A percentile compares a stretch with the other conserved stretches of the same genome.
Conservation (phyloP, 306 rosid species). For the Fagus crenata region DNA sequence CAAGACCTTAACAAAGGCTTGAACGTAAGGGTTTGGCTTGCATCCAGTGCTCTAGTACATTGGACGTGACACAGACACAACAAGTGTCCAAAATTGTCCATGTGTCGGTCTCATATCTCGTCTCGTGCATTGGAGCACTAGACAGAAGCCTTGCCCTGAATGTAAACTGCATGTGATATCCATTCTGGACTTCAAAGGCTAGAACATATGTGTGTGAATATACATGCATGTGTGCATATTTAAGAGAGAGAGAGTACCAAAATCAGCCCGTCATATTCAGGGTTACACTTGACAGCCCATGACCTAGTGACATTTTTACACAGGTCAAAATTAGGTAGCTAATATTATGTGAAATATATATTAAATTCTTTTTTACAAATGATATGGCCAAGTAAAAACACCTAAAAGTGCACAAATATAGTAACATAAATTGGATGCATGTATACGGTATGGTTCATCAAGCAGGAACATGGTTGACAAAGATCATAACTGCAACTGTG, state of each 20-base stretch:
- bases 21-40: too few species aligned
- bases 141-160: not conserved
- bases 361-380: conserved; percentile 9
- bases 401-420: not conserved
- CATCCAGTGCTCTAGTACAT: too few species aligned
- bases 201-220: not conserved
- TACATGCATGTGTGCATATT: not conserved
- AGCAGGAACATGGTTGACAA: conserved; percentile 18
- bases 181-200: not conserved
- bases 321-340: conserved; percentile 39
- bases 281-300: conserved; percentile 85
- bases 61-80: too few species aligned
- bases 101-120: too few species aligned
- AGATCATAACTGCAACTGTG: conserved; percentile 21
- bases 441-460: conserved; percentile 25
- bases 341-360: conserved; percentile 16
- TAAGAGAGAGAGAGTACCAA: conserved; percentile 63
- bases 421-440: not conserved
- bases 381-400: not conserved
- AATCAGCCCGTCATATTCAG: conserved; percentile 78
- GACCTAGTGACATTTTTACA: conserved; percentile 62
- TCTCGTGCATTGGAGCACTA: too few species aligned
- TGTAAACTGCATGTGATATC: not conserved
- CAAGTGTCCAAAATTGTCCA: too few species aligned
- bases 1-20: not conserved